Percentiles rank a stretch among this genome's conserved stretches.
Conservation (phyloP, 2,329 filamentous ascomycete genomes). For the Fusarium sp. region DNA sequence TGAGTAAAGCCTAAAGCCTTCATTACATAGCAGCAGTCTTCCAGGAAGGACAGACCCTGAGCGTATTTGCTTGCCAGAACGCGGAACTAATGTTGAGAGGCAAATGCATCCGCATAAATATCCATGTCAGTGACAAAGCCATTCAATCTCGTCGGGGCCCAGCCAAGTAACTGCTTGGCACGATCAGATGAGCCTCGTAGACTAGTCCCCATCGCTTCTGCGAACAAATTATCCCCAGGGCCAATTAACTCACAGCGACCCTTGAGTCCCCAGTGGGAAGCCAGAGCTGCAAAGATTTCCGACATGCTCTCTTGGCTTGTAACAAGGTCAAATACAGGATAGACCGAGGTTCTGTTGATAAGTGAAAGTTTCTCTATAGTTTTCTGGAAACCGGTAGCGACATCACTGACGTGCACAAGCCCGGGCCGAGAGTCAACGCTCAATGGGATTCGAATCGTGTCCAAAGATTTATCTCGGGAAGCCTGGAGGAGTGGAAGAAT, state of each 20-base stretch:
- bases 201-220: not conserved
- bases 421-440: not conserved
- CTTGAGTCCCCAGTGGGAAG: rapidly evolving
- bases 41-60: rapidly evolving
- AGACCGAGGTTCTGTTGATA: not conserved
- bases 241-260: not conserved
- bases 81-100: not conserved
- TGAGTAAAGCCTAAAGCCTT: rapidly evolving
- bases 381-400: not conserved
- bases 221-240: not conserved
- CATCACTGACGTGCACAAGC: not conserved
- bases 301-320: not conserved
- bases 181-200: not conserved
- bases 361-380: not conserved
- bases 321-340: not conserved
- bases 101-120: not conserved
- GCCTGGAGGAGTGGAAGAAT: not conserved
- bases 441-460: not conserved
- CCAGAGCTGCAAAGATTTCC: rapidly evolving
- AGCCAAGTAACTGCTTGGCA: not conserved
- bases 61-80: not conserved
- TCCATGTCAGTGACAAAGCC: not conserved
- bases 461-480: rapidly evolving
- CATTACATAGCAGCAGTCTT: no score
- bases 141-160: rapidly evolving